Evolutionary conservation across 352 stramenopile species (phyloP).

Genomic region (Phytophthora sp.): DNA sequence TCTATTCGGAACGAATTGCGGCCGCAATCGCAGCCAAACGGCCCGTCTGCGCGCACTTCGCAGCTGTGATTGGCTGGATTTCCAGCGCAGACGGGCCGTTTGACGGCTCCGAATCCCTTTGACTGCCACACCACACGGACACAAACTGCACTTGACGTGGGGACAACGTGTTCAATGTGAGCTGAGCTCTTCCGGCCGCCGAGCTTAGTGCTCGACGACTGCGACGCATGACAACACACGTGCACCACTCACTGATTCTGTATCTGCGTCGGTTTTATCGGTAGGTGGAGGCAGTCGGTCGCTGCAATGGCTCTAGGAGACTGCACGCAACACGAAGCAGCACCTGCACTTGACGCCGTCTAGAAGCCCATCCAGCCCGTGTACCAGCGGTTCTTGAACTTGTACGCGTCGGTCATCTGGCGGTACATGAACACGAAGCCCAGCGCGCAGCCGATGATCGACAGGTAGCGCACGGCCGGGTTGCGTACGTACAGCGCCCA

Average conservation of each 20-base stretch:
- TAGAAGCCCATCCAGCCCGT: conserved; percentile 87
- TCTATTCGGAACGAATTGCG: too few relatives aligned
- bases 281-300: neutral
- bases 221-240: too few relatives aligned
- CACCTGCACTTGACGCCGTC: neutral
- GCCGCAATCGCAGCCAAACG: too few relatives aligned
- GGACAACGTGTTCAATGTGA: conserved; percentile 15
- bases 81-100: neutral
- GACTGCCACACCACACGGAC: conserved; percentile 5
- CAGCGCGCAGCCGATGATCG: conserved; percentile 61
- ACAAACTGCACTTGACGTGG: conserved; percentile 13
- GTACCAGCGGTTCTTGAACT: conserved; percentile 91
- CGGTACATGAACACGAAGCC: conserved; percentile 87
- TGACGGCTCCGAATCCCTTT: neutral
- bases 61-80: conserved; percentile 24
- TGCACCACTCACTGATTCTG: too few relatives aligned
- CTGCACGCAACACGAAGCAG: too few relatives aligned
- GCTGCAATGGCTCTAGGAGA: too few relatives aligned
- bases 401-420: conserved; percentile 85
- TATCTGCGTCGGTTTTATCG: neutral
- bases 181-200: conserved; percentile 13
- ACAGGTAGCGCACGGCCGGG: conserved; percentile 54
- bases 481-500: conserved; percentile 81
- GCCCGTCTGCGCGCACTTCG: conserved; percentile 16
- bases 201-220: neutral